These are phyloP conservation scores for Aspergillus sclerotiicarbonarius DNA, from an alignment of 495 filamentous ascomycete species.

Conservation along the genomic window DNA sequence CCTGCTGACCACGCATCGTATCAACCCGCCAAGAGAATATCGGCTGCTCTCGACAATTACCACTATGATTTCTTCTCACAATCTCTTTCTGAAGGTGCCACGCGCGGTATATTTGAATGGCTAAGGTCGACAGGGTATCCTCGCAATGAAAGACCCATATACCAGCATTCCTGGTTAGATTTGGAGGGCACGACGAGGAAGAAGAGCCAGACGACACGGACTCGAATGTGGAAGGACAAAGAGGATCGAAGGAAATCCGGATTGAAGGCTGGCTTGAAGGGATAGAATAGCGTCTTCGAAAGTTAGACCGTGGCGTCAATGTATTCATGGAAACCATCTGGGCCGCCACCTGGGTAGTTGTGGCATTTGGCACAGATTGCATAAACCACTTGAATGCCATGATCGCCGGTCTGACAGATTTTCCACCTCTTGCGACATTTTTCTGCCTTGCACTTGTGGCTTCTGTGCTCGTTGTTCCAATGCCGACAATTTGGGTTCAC, in stretches of 20 bases:
- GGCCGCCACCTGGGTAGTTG: too few species aligned
- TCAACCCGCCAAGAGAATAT: background rate
- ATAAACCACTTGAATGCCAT: too few species aligned
- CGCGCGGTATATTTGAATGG: constrained; percentile 24
- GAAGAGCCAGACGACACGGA: constrained; percentile 16
- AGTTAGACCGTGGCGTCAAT: too few species aligned
- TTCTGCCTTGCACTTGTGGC: too few species aligned
- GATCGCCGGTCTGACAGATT: too few species aligned
- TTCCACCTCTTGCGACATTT: too few species aligned
- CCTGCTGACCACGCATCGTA: background rate
- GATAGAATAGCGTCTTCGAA: too few species aligned
- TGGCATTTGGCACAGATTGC: too few species aligned
- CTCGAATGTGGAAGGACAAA: constrained; percentile 5
- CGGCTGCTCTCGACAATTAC: background rate
- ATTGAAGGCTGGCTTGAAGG: constrained; percentile 6
- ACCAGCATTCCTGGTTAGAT: constrained; percentile 32
- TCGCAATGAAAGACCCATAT: constrained; percentile 21
- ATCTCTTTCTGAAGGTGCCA: constrained; percentile 15
- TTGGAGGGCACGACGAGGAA: constrained; percentile 22
- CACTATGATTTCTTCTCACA: constrained; percentile 16
- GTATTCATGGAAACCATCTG: too few species aligned
- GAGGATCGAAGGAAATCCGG: background rate
- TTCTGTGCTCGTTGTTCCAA: too few species aligned
- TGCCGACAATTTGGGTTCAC: too few species aligned
- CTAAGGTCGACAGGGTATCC: constrained; percentile 20